Evolutionary conservation across 2,329 filamentous ascomycete species (phyloP).

Genomic region (Pezicula radicicola): DNA sequence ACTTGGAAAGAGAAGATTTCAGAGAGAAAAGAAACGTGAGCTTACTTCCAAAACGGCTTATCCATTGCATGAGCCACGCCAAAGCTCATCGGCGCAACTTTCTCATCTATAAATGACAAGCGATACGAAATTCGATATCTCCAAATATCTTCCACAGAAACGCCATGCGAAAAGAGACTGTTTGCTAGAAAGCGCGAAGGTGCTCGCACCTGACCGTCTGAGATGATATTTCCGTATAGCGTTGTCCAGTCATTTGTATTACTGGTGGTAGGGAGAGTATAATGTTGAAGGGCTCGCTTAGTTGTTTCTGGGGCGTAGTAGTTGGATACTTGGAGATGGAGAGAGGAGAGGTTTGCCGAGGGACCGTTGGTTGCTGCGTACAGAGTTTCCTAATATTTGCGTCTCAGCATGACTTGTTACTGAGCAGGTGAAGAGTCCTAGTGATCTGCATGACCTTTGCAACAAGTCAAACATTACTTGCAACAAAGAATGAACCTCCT

Average conservation of each 20-base stretch:
- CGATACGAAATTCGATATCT: constrained; percentile 39
- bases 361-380: constrained; percentile 39
- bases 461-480: too few relatives aligned
- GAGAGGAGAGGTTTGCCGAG: constrained; percentile 29
- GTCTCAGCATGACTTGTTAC: too few relatives aligned
- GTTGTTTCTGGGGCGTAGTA: constrained; percentile 39
- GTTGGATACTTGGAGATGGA: constrained; percentile 36
- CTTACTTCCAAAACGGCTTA: constrained; percentile 40
- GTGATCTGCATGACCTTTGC: too few relatives aligned
- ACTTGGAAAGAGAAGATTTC: neutral
- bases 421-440: too few relatives aligned
- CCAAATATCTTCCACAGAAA: constrained; percentile 34
- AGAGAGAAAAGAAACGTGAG: neutral
- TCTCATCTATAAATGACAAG: constrained; percentile 38
- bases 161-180: constrained; percentile 28
- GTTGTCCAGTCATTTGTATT: constrained; percentile 33
- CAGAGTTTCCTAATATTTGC: constrained; percentile 29
- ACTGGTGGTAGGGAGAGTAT: constrained; percentile 28
- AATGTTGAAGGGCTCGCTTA: constrained; percentile 32
- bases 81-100: constrained; percentile 31
- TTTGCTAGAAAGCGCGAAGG: constrained; percentile 32
- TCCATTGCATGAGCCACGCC: constrained; percentile 39
- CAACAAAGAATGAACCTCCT: too few relatives aligned
- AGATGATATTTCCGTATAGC: constrained; percentile 37
- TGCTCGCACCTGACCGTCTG: constrained; percentile 37